Base-by-base conservation (phyloP, 1,284 basidiomycete species). In the Jaminaea rosea region DNA sequence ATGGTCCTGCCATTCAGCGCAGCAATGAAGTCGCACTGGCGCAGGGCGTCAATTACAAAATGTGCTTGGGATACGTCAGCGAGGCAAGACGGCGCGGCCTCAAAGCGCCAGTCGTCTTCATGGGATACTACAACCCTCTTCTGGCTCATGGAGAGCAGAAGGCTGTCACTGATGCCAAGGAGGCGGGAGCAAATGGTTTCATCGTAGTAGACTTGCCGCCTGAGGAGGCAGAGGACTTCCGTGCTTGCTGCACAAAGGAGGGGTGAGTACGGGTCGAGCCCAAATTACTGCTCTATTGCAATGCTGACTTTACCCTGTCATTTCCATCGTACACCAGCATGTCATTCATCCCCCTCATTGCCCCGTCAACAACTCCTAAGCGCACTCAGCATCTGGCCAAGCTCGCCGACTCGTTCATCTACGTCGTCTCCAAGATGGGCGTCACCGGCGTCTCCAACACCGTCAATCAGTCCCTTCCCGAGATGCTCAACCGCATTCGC, bases 131-230 rank as follows among this genome's bases (percentile, higher is more conserved):
- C 77, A 98, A 98, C 74, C 92, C 94, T 7, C 76, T 97, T 37
- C 80, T 98, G 47, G 88, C 92, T 0, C 93, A 97, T 72, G 91
- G 90, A 9, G 94, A 98, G 76, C 86, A 92, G 62, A 86, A 83
- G 72, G 87, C 93, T 1, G 90, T 97, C 44, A 80, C 83, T 49
- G 91, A 94, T 72, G 92, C 91, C 4, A 80, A 77, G 48, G 83
- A 84, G 49, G 88, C 89, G 23, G 93, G 93, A 27, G 94, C 88
- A 0, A 97, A 94, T 75, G 94, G 93, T 5, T 99, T 92, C 75
- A 93, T 98, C 69, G 83, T 99, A 75, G 91, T 97, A 41, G 94
- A 99, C 75, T 82, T 98, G 21, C 94, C 94, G 19, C 93, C 94
- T 4, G 92, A 97, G 77, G 94, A 99, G 77, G 93, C 93, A 17